phyloP scores from a whole-genome alignment of 306 rosid species.

The Hylodesmum podocarpum region DNA sequence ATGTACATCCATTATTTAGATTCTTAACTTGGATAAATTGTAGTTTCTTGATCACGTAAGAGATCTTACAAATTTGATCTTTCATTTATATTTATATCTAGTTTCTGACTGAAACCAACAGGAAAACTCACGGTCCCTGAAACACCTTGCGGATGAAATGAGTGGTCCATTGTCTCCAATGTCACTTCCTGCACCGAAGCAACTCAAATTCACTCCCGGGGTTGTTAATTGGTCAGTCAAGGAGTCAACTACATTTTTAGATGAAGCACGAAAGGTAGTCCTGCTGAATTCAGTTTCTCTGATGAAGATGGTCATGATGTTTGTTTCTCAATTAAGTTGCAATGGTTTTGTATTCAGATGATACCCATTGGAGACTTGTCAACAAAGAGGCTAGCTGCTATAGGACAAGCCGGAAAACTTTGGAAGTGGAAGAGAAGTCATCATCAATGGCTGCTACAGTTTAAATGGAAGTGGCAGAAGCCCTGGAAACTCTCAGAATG shows the following conservation, averaged over 20 bases:
- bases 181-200: constrained; percentile 80
- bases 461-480: constrained; percentile 94
- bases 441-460: constrained; percentile 91
- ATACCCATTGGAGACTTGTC: constrained; percentile 72
- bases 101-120: constrained; percentile 36
- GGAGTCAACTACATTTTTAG: constrained; percentile 51
- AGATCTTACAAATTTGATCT: not conserved
- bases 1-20: constrained; percentile 5
- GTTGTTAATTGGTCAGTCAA: constrained; percentile 58
- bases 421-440: constrained; percentile 95
- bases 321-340: constrained; percentile 22
- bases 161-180: constrained; percentile 66
- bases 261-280: constrained; percentile 58
- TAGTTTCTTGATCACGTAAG: constrained; percentile 16
- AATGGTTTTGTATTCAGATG: constrained; percentile 53
- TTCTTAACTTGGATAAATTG: not conserved
- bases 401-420: constrained; percentile 78
- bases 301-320: not conserved
- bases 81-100: not conserved
- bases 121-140: constrained; percentile 59
- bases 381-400: constrained; percentile 62
- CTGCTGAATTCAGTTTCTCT: constrained; percentile 8
- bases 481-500: constrained; percentile 94
- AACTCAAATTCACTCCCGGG: constrained; percentile 82
- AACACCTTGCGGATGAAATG: constrained; percentile 72